Percentiles rank a stretch among this genome's conserved stretches.
Conservation (phyloP, 306 rosid species). For the Fagus sylvatica region DNA sequence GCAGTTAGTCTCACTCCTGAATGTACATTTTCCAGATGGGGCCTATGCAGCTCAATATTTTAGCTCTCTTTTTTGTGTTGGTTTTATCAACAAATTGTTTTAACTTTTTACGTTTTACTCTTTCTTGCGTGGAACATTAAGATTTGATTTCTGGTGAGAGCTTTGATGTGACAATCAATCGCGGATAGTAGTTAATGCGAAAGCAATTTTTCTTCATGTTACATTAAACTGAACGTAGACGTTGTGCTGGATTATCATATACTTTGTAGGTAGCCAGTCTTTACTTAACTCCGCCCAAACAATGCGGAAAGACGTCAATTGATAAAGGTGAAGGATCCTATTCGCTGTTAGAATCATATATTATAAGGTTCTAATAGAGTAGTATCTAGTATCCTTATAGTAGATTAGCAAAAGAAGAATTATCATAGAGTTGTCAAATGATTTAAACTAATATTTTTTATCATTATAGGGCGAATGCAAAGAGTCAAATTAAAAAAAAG, state of each 20-base stretch:
- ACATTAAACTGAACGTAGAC: background rate
- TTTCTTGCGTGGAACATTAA: background rate
- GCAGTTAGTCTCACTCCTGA: slow-evolving; percentile 46
- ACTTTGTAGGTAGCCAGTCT: too few relatives aligned
- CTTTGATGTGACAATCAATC: slow-evolving; percentile 15
- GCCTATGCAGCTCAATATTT: slow-evolving; percentile 30
- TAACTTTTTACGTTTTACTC: slow-evolving; percentile 2
- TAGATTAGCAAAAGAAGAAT: too few relatives aligned
- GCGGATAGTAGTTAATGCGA: slow-evolving; percentile 6
- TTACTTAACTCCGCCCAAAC: too few relatives aligned
- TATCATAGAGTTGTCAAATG: too few relatives aligned
- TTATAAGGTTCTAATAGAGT: too few relatives aligned
- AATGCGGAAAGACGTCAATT: too few relatives aligned
- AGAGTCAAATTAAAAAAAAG: background rate
- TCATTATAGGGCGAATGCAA: too few relatives aligned
- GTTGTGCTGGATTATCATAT: background rate
- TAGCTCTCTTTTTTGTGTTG: slow-evolving; percentile 21
- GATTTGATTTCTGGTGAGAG: slow-evolving; percentile 11
- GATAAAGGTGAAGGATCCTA: too few relatives aligned
- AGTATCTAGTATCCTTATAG: too few relatives aligned
- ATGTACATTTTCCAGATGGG: slow-evolving; percentile 39
- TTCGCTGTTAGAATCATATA: too few relatives aligned
- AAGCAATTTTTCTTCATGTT: background rate
- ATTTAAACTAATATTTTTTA: too few relatives aligned
- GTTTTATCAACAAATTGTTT: slow-evolving; percentile 25